Percentiles rank a stretch among this genome's conserved stretches.
These are phyloP conservation scores for Macrolepiota fuliginosa DNA, from an alignment of 768 basidiomycete species.

Conservation along the genomic window DNA sequence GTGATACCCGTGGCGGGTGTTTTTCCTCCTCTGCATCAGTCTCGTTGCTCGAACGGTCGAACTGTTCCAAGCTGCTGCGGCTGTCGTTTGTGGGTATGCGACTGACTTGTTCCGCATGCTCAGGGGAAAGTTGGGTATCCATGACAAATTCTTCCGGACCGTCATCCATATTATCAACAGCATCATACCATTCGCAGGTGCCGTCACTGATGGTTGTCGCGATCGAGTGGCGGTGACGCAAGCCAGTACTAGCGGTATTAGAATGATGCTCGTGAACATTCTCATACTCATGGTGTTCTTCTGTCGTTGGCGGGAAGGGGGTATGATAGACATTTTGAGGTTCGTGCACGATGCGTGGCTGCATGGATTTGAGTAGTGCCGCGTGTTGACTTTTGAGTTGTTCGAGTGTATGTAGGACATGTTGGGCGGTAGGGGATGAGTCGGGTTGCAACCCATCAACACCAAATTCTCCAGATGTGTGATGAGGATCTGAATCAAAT, in stretches of 20 bases:
- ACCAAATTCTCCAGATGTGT: conserved; percentile 8
- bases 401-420: conserved; percentile 5
- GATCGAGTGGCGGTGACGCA: conserved; percentile 43
- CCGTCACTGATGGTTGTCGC: conserved; percentile 50
- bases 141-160: conserved; percentile 72
- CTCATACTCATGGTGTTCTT: conserved; percentile 7
- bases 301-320: conserved; percentile 15
- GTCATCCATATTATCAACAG: conserved; percentile 63
- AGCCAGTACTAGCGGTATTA: conserved; percentile 20
- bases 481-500: conserved; percentile 17
- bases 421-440: neutral
- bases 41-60: conserved; percentile 51
- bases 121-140: conserved; percentile 38
- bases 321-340: conserved; percentile 5
- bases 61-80: conserved; percentile 33
- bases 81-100: conserved; percentile 38
- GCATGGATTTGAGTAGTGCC: conserved; percentile 6
- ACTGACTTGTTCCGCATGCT: conserved; percentile 38
- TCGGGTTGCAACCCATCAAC: neutral
- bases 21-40: conserved; percentile 45
- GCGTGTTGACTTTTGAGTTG: conserved; percentile 15
- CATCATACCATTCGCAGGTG: conserved; percentile 75
- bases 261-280: conserved; percentile 15
- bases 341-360: neutral
- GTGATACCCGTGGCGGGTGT: conserved; percentile 5